Base-by-base conservation (phyloP, 2,329 filamentous ascomycete species). In the Bipolaris bicolor region DNA sequence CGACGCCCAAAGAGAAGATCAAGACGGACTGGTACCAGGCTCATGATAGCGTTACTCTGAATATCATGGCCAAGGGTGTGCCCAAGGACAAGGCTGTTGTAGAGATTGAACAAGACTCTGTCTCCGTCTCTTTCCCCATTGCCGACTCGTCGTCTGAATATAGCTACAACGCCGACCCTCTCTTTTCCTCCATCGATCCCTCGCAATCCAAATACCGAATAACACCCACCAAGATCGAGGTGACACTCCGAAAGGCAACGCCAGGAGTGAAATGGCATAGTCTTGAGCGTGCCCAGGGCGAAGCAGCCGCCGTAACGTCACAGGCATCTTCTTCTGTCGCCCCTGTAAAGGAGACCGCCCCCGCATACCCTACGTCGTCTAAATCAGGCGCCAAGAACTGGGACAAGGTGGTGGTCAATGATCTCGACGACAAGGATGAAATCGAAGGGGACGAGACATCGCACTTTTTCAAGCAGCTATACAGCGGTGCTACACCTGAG, bases 381-480 rank as follows among this genome's bases (percentile, higher is more conserved):
- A 89, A 88, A 60, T 83, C 79, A 1, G 94, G 93, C 0, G 86
- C 90, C 3, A 97, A 96, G 78, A 85, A 99, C 77, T 99, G 95
- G 95, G 95, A 99, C 73, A 90, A 88, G 61, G 72, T 97, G 1
- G 87, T 83, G 7, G 76, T 78, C 1, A 81, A 81, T 0, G 82
- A 84, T 1, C 67, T 72, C 9, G 77, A 78, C 29, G 82, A 86
- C 1, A 87, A 84, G 11, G 82, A 84, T n/a, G 77, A 80, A 26
- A 80, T 81, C 5, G 59, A 78, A 20, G 84, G 82, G 1, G 86
- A 89, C 57, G 86, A 89, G 26, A 87, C 92, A 7, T 90, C 96
- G 67, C 73, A 77, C 10, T 98, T 97, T 79, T 99, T 99, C 82
- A 95, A 96, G 82, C 88, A 90, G 70, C 81, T 99, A 1, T 98